phyloP scores from a whole-genome alignment of 1,284 basidiomycete species.

The Boletus albobrunnescens region DNA sequence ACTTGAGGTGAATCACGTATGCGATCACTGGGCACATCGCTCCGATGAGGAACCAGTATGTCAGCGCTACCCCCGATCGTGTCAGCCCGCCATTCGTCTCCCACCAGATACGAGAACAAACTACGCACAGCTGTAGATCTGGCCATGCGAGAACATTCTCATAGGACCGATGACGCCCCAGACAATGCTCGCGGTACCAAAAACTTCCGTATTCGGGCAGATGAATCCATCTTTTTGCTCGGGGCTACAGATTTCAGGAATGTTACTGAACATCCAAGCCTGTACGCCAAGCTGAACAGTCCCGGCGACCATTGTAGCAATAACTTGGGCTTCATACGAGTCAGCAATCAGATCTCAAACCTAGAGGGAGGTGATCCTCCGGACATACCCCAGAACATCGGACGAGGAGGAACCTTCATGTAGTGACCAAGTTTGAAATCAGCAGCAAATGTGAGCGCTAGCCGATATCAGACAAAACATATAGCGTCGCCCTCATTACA shows the following conservation, averaged over 20 bases:
- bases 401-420: slow-evolving; percentile 51
- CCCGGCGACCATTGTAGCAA: slow-evolving; percentile 41
- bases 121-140: slow-evolving; percentile 23
- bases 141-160: slow-evolving; percentile 27
- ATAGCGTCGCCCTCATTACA: neutral
- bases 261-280: slow-evolving; percentile 38
- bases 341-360: neutral
- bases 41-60: slow-evolving; percentile 59
- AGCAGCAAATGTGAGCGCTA: slow-evolving; percentile 37
- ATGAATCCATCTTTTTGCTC: slow-evolving; percentile 35
- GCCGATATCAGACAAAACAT: slow-evolving; percentile 1
- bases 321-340: slow-evolving; percentile 32
- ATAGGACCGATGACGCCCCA: slow-evolving; percentile 43
- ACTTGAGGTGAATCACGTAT: slow-evolving; percentile 39
- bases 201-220: slow-evolving; percentile 38
- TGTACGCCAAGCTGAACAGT: slow-evolving; percentile 43
- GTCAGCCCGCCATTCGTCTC: neutral
- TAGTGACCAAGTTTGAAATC: slow-evolving; percentile 52
- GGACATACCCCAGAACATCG: slow-evolving; percentile 38
- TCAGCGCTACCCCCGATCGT: slow-evolving; percentile 20
- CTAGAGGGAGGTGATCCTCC: too few relatives aligned
- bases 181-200: slow-evolving; percentile 40
- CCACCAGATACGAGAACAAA: too few relatives aligned
- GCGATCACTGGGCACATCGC: slow-evolving; percentile 41
- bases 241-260: slow-evolving; percentile 26